phyloP scores from a whole-genome alignment of 2,329 filamentous ascomycete genomes.

The Nigrospora sphaerica region DNA sequence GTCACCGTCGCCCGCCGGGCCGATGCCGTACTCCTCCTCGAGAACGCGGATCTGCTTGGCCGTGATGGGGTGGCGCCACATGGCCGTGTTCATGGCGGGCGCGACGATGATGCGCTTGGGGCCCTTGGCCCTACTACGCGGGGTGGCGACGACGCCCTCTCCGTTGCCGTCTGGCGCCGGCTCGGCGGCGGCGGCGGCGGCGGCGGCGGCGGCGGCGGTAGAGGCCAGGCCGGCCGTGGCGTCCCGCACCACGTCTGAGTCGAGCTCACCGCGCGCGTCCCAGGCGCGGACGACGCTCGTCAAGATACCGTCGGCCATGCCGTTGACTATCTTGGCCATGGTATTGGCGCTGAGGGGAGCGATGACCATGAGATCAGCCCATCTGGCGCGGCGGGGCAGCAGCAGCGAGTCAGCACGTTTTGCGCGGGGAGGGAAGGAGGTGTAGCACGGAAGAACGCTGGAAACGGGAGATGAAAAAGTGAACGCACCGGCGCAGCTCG shows the following conservation, averaged over 20 bases:
- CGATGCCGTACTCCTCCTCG: conserved; percentile 65
- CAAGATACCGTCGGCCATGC: conserved; percentile 72
- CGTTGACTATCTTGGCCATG: conserved; percentile 74
- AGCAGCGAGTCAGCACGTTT: not conserved
- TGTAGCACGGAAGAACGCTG: too few species aligned
- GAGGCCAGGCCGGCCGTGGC: not conserved
- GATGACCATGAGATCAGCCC: conserved; percentile 75
- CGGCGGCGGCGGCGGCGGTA: not conserved
- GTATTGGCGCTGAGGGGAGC: conserved; percentile 79
- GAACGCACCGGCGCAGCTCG: conserved; percentile 58
- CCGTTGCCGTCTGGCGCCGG: conserved; percentile 4
- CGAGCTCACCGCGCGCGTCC: conserved; percentile 65
- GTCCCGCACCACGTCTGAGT: conserved; percentile 21
- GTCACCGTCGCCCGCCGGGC: conserved; percentile 12
- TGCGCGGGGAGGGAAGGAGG: not conserved
- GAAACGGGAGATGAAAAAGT: not conserved
- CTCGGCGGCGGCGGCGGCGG: conserved; percentile 9
- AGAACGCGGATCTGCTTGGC: conserved; percentile 62
- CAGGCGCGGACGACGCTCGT: conserved; percentile 74
- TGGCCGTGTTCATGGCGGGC: conserved; percentile 81
- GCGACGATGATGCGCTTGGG: conserved; percentile 69
- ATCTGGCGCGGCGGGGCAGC: conserved; percentile 19
- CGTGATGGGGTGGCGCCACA: conserved; percentile 85
- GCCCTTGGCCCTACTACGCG: conserved; percentile 12
- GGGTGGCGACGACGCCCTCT: not conserved